Conservation (phyloP, 495 filamentous ascomycete species). For the Amorphotheca resinae region DNA sequence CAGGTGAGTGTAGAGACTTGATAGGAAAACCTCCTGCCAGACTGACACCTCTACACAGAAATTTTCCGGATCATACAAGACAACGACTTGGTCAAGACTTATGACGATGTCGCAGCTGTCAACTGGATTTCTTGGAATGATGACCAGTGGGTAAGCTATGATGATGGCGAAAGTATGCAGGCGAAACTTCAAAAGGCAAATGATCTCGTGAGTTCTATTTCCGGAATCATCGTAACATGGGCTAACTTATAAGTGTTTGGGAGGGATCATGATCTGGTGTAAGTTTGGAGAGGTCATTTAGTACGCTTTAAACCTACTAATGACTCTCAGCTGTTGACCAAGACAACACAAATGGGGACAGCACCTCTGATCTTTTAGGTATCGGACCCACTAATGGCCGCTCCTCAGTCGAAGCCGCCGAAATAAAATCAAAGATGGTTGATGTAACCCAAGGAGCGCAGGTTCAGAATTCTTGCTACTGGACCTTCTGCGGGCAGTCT, state of each 20-base stretch:
- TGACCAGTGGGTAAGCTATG: slow-evolving; percentile 33
- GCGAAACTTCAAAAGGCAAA: not conserved
- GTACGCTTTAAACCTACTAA: too few relatives aligned
- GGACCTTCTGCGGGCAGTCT: slow-evolving; percentile 2
- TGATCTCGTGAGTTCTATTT: not conserved
- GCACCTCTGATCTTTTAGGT: slow-evolving; percentile 1
- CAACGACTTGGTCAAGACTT: not conserved
- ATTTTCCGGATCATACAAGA: slow-evolving; percentile 2
- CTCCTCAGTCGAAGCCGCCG: not conserved
- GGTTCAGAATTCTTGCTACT: not conserved
- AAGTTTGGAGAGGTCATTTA: not conserved
- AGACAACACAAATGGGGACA: slow-evolving; percentile 4
- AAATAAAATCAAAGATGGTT: not conserved
- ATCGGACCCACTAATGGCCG: slow-evolving; percentile 3
- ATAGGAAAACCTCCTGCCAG: too few relatives aligned
- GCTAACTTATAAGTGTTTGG: slow-evolving; percentile 30
- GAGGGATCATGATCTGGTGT: slow-evolving; percentile 27
- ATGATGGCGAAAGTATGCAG: slow-evolving; percentile 26
- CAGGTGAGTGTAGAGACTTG: not conserved
- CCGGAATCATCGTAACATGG: slow-evolving; percentile 22
- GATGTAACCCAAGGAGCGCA: not conserved
- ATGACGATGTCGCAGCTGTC: slow-evolving; percentile 1
- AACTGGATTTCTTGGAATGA: slow-evolving; percentile 17
- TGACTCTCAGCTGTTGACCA: too few relatives aligned
- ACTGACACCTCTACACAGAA: not conserved